Evolutionary conservation across 129 eudicot genomes (phyloP).

Genomic region (Tagetes patula): DNA sequence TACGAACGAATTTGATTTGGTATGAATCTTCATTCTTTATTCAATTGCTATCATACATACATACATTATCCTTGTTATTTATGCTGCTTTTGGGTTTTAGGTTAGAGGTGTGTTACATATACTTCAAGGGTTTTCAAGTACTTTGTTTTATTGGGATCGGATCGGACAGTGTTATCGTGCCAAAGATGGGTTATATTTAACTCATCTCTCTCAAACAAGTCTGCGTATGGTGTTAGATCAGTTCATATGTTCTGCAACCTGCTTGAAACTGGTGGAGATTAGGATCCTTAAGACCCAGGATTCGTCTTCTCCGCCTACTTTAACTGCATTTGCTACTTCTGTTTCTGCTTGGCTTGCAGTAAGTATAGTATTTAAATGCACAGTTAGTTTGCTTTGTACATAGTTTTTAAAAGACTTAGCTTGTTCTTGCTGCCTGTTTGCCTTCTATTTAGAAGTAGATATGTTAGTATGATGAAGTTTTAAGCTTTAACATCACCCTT

Average conservation of each 20-base stretch:
- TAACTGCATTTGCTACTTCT: constrained; percentile 64
- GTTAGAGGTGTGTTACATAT: constrained; percentile 71
- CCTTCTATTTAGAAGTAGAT: too few species aligned
- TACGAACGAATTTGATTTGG: constrained; percentile 71
- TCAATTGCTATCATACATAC: background rate
- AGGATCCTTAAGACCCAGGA: constrained; percentile 41
- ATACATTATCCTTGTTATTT: background rate
- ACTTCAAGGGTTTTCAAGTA: constrained; percentile 78
- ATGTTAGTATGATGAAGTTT: too few species aligned
- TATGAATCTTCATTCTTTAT: constrained; percentile 20
- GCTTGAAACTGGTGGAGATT: constrained; percentile 66
- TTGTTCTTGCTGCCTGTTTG: too few species aligned
- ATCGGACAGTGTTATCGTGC: constrained; percentile 41
- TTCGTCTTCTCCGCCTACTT: constrained; percentile 50
- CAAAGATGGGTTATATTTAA: constrained; percentile 57
- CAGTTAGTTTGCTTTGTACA: too few species aligned
- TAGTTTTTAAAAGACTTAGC: too few species aligned
- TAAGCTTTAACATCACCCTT: background rate
- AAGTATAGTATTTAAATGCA: background rate
- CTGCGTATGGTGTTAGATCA: constrained; percentile 63
- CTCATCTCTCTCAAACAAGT: constrained; percentile 72
- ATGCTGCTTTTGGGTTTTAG: constrained; percentile 32
- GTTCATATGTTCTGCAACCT: constrained; percentile 68
- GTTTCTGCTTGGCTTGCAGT: constrained; percentile 77
- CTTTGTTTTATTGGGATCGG: constrained; percentile 61